Conservation (phyloP, 2,329 filamentous ascomycete genomes). For the Septoria linicola region DNA sequence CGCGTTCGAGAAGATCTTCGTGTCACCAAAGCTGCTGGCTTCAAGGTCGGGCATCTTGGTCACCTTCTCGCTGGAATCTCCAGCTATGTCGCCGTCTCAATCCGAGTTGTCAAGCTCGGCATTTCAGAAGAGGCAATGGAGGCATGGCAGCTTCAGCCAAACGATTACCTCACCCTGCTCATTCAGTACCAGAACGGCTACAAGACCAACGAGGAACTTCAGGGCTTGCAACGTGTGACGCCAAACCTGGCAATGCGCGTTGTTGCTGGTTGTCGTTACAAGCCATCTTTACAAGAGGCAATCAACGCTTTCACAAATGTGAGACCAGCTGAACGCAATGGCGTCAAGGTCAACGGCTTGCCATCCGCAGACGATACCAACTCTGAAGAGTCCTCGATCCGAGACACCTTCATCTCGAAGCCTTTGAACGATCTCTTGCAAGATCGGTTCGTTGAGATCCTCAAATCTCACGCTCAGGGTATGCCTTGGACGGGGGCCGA, state of each 20-base stretch:
- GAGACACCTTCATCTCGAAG: slow-evolving; percentile 67
- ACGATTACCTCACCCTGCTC: slow-evolving; percentile 72
- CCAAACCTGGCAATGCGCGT: slow-evolving; percentile 61
- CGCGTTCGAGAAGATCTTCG: slow-evolving; percentile 56
- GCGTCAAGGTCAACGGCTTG: slow-evolving; percentile 14
- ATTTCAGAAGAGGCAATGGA: slow-evolving; percentile 72
- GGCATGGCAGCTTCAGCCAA: slow-evolving; percentile 69
- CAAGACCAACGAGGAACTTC: slow-evolving; percentile 55
- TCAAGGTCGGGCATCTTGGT: slow-evolving; percentile 65
- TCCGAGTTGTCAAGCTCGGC: slow-evolving; percentile 66
- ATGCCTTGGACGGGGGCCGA: slow-evolving; percentile 70
- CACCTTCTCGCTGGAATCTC: slow-evolving; percentile 50
- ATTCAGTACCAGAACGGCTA: slow-evolving; percentile 66
- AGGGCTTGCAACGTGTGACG: slow-evolving; percentile 42
- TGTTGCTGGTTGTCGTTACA: slow-evolving; percentile 70
- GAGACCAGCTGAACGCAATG: slow-evolving; percentile 29
- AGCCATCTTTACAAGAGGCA: slow-evolving; percentile 61
- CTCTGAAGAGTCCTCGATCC: slow-evolving; percentile 40
- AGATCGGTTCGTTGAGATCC: slow-evolving; percentile 62
- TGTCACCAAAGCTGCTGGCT: slow-evolving; percentile 62
- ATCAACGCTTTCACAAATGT: slow-evolving; percentile 51
- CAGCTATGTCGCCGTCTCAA: slow-evolving; percentile 64
- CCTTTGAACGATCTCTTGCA: slow-evolving; percentile 69
- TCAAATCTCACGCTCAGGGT: slow-evolving; percentile 54
- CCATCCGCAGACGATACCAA: slow-evolving; percentile 32